Evolutionary conservation across 2,329 filamentous ascomycete species (phyloP).

Genomic region (Chrysoporthe cubensis): DNA sequence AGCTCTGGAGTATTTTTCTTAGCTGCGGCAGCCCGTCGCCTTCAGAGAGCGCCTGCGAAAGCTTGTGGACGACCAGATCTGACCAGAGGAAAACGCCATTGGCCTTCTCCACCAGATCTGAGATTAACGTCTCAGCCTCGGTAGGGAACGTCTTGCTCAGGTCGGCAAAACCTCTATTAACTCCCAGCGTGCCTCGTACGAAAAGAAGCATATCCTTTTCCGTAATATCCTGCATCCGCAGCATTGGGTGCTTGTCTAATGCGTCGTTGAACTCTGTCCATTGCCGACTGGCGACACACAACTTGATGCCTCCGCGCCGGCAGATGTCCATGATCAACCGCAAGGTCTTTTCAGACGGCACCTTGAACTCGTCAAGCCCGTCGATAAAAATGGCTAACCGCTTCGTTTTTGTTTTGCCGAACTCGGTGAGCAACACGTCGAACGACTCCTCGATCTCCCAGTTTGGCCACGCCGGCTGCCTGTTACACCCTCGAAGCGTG

Average conservation of each 20-base stretch:
- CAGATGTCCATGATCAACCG: background rate
- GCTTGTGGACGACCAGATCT: background rate
- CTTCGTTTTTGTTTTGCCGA: background rate
- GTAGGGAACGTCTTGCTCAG: background rate
- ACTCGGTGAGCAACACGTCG: background rate
- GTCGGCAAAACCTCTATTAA: background rate
- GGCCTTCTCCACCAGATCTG: background rate
- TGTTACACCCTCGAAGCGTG: background rate
- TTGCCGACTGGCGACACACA: background rate
- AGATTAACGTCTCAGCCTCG: background rate
- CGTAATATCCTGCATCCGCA: background rate
- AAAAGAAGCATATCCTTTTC: background rate
- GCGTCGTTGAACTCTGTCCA: background rate
- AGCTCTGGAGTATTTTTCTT: background rate
- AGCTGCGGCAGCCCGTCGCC: background rate
- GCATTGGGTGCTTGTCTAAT: background rate
- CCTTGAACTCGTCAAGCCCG: background rate
- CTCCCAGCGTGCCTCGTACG: background rate
- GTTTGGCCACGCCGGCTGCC: background rate
- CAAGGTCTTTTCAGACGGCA: background rate
- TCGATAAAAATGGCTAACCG: background rate
- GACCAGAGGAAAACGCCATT: background rate
- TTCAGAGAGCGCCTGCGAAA: background rate
- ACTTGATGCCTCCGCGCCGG: background rate
- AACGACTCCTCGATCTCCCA: background rate